A percentile compares a stretch with the other conserved stretches of the same genome.
Evolutionary conservation across 805 yeast species (phyloP).

Genomic region (Candida yuanshanica): DNA sequence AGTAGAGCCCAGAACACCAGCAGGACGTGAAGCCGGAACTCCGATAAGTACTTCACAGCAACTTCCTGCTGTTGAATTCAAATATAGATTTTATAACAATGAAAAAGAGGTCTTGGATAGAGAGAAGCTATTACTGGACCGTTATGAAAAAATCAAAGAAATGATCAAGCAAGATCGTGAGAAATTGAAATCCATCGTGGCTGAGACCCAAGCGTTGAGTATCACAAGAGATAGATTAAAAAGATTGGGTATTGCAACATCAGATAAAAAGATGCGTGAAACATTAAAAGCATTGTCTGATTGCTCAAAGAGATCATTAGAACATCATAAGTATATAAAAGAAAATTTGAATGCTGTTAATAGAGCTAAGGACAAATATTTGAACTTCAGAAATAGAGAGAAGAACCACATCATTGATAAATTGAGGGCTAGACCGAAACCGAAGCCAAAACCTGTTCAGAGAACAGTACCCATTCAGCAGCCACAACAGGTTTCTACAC

Average conservation of each 20-base stretch:
- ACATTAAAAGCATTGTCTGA: conserved; percentile 1
- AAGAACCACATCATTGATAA: neutral
- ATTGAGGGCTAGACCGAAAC: conserved; percentile 2
- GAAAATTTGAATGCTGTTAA: neutral
- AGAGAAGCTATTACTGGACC: neutral
- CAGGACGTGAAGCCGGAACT: neutral
- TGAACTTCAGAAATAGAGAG: conserved; percentile 5
- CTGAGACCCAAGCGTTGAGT: neutral
- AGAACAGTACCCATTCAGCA: too few relatives aligned
- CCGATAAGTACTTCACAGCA: neutral
- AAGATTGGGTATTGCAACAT: conserved; percentile 3
- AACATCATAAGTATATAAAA: neutral
- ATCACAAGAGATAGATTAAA: conserved; percentile 2
- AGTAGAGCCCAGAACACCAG: neutral
- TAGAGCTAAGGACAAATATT: neutral
- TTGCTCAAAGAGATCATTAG: conserved; percentile 5
- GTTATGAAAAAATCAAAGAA: neutral
- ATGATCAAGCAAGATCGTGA: neutral
- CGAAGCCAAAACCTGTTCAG: neutral
- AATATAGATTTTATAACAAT: neutral
- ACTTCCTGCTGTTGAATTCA: neutral
- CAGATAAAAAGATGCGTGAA: conserved; percentile 1
- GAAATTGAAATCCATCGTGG: neutral
- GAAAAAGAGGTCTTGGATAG: conserved; percentile 1
- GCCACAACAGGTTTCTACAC: neutral